Base-by-base conservation (phyloP, 2,329 filamentous ascomycete species). In the Leptosphaerulina australis region DNA sequence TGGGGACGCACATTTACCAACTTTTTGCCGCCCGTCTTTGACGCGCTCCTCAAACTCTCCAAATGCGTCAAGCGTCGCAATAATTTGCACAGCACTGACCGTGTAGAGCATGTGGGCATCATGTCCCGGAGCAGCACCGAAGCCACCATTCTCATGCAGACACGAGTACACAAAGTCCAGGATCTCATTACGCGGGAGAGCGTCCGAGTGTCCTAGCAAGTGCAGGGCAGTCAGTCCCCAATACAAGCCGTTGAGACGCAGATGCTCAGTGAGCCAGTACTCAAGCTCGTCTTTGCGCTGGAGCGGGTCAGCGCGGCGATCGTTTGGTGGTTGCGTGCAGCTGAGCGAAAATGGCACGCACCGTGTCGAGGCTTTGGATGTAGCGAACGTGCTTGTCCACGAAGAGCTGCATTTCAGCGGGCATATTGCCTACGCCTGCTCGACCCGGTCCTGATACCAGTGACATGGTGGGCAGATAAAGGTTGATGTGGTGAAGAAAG, bases 71-170 rank as follows among this genome's bases (percentile, higher is more conserved):
- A 96, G 77, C 68, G 88, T 91, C 60, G 89, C 90, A 41, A 99
- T 81, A 61, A 97, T 91, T 77, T 99, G 94, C 63, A 99, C 87
- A 44, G 90, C 92, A 76, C 91, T 97, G 69, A 94, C 89, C 45
- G 94, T 99, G 71, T 93, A 97, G 43, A 97, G 83, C 84, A 99
- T 90, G 73, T 99, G 94, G 20, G 93, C 86, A 76, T 99, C 94
- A 72, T 99, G 94, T 5, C 90, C 89, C 0, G 94, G 94, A 10
- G 93, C 92, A 44, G 94, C 92, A 37, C 92, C 92, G 69, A 99
- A 97, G 11, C 94, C 94, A 38, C 94, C 94, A 68, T 81, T 89
- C 1, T 90, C 85, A 70, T 91, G 87, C 76, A 96, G 87, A 63
- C 94, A 99, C n/a, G 88, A 92, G 40, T 97, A 82, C n/a, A 97